These are phyloP conservation scores for Ceratobasidium sp. DNA, from an alignment of 1,284 basidiomycete genomes.

Conservation along the genomic window DNA sequence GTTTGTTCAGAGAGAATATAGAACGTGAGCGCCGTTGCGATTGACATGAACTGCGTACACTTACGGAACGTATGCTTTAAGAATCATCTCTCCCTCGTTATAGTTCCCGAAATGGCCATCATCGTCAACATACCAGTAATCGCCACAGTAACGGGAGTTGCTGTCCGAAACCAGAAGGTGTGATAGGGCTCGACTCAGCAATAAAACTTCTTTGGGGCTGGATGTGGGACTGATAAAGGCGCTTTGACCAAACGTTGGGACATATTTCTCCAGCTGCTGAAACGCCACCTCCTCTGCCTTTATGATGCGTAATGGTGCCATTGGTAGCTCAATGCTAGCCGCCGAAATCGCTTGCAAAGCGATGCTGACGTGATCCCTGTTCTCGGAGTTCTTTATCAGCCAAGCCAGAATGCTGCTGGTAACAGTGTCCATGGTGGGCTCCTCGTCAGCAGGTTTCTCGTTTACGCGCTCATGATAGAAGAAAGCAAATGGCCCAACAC, in stretches of 20 bases:
- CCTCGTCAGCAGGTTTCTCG: no score
- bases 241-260: neutral
- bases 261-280: neutral
- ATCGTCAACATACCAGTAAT: neutral
- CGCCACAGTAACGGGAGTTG: neutral
- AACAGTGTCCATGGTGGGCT: no score
- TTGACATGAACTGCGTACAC: neutral
- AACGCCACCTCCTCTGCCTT: neutral
- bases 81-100: no score
- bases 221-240: neutral
- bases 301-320: neutral
- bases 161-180: neutral
- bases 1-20: neutral
- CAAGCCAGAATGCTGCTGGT: neutral
- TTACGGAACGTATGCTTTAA: neutral
- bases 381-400: slow-evolving; percentile 5
- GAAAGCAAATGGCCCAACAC: no score
- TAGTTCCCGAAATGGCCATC: no score
- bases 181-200: neutral
- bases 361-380: neutral
- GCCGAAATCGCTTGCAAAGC: slow-evolving; percentile 5
- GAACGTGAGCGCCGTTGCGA: neutral
- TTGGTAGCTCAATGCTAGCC: neutral
- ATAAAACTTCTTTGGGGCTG: neutral
- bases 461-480: neutral